Evolutionary conservation across 345 rosid genomes (phyloP).

Genomic region (Populus tremula): DNA sequence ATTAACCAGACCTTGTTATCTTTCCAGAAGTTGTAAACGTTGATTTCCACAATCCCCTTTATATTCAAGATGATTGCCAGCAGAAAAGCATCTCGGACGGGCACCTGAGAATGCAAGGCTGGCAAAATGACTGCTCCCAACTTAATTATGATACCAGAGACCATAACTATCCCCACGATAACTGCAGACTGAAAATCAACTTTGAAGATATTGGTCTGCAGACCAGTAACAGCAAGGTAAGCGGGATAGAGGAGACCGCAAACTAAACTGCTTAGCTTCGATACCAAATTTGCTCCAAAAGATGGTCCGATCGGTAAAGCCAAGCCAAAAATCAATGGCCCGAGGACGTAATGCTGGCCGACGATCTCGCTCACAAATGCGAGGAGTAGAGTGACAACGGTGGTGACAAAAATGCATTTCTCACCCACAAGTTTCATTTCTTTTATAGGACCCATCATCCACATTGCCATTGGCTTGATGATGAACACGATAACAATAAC

Average conservation of each 20-base stretch:
- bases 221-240: constrained; percentile 9
- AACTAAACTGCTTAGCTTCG: background rate
- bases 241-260: constrained; percentile 10
- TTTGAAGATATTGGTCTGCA: background rate
- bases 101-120: background rate
- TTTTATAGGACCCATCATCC: background rate
- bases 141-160: background rate
- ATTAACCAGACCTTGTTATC: background rate
- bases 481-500: background rate
- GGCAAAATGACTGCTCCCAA: background rate
- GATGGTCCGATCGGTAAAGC: constrained; percentile 14
- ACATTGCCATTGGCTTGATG: background rate
- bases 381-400: background rate
- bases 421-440: background rate
- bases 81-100: constrained; percentile 2
- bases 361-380: constrained; percentile 2
- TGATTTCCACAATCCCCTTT: constrained; percentile 8
- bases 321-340: constrained; percentile 9
- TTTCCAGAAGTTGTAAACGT: constrained; percentile 10
- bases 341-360: constrained; percentile 11
- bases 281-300: constrained; percentile 6
- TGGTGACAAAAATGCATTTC: background rate
- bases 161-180: background rate
- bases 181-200: background rate
- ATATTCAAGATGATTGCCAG: constrained; percentile 5